These are phyloP conservation scores for Phytophthora melonis DNA, from an alignment of 352 stramenopile species.

Conservation along the genomic window DNA sequence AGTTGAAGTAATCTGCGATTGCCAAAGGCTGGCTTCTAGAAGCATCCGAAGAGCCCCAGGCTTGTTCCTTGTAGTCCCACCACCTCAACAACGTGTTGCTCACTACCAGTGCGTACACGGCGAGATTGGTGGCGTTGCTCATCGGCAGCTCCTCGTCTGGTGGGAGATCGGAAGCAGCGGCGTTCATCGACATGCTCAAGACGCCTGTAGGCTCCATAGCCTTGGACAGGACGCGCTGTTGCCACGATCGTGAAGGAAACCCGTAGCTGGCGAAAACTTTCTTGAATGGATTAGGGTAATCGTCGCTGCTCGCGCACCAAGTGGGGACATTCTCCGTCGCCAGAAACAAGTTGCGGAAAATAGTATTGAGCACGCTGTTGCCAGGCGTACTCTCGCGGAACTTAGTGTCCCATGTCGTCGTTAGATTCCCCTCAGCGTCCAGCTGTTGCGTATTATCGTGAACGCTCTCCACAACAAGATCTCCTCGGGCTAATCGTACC, in stretches of 20 bases:
- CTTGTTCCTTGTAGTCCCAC: too few relatives aligned
- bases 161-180: not conserved
- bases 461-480: conserved; percentile 11
- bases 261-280: conserved; percentile 4
- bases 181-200: not conserved
- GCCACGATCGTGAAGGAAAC: conserved; percentile 4
- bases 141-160: not conserved
- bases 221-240: not conserved
- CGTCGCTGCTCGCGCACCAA: not conserved
- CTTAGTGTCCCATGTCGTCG: conserved; percentile 7
- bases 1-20: not conserved
- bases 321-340: not conserved
- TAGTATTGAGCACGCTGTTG: conserved; percentile 15
- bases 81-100: conserved; percentile 2
- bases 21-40: not conserved
- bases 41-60: too few relatives aligned
- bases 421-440: conserved; percentile 2
- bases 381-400: conserved; percentile 5
- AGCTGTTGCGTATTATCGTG: not conserved
- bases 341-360: too few relatives aligned
- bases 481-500: conserved; percentile 5
- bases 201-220: not conserved
- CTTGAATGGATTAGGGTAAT: not conserved
- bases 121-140: not conserved
- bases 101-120: not conserved